Base-by-base conservation (phyloP, 139 green algal genomes). In the Chlorella vulgaris region DNA sequence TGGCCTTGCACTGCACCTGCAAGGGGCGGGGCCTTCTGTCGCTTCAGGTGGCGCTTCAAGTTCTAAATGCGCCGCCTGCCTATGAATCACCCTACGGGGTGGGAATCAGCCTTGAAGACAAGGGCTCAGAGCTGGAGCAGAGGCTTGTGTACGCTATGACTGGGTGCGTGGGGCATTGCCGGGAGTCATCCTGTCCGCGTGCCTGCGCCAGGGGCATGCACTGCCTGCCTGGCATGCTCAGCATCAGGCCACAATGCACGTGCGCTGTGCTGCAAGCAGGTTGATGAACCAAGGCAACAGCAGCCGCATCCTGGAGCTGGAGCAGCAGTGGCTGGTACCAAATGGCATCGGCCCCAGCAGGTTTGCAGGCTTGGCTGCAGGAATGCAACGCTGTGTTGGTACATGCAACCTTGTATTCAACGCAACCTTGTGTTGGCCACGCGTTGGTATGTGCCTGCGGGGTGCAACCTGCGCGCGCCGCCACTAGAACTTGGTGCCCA, bases 251-350 rank as follows among this genome's bases (percentile, higher is more conserved):
- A 58, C 47, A 58, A 24, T 58, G 47, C 13, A 58, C 47, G 47
- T 58, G 47, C 47, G 13, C 10, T 58, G 47, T n/a, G 47, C 47
- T 58, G 47, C 47, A 15, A 33, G 47, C 71, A 78, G 71, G 31
- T 1, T 78, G 47, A 78, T 78, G 71, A 65, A n/a, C 47, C 47
- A 65, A 33, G 71, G 71, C 47, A 65, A 78, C 3, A 26, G 35
- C 33, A 78, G 71, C 50, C 19, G 22, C 28, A 78, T 78, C 31
- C 0, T 74, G 68, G 39, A 65, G 50, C 71, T 78, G 50, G 71
- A 78, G 71, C 50, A 78, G 71, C 50, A 78, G 33, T 78, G 71
- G 71, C 71, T 66, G 31, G 71, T 47, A 22, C 71, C 71, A 2
- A 36, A 36, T 22, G 47, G 47, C 0, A 31, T 78, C 21, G 71